phyloP scores from a whole-genome alignment of 2,329 filamentous ascomycete genomes.

The Trichocomaceae sp. region DNA sequence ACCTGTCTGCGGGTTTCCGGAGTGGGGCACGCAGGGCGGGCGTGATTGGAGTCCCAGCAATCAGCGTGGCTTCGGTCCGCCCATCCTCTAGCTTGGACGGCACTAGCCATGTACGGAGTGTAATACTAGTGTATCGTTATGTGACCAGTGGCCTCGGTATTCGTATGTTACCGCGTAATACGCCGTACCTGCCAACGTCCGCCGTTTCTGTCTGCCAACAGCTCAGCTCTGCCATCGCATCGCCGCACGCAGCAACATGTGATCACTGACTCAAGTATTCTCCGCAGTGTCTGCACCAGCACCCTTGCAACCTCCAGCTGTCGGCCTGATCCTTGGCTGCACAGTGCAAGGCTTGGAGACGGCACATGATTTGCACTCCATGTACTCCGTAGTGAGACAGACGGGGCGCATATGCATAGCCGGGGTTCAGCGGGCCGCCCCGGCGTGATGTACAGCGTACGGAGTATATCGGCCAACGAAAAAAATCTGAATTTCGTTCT shows the following conservation, averaged over 20 bases:
- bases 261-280: not conserved
- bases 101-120: too few species aligned
- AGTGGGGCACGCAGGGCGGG: not conserved
- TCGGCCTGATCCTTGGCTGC: too few species aligned
- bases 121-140: not conserved
- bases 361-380: not conserved
- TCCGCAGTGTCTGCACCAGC: not conserved
- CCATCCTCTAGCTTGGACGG: not conserved
- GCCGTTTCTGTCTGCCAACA: not conserved
- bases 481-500: too few species aligned
- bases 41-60: slow-evolving; percentile 14
- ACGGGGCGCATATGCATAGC: not conserved
- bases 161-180: not conserved
- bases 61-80: slow-evolving; percentile 14
- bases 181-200: not conserved
- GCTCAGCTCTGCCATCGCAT: not conserved
- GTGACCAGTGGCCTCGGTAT: not conserved
- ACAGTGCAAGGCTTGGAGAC: not conserved
- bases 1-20: slow-evolving; percentile 14
- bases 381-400: not conserved
- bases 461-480: not conserved
- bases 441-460: not conserved
- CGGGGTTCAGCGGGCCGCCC: not conserved
- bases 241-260: not conserved
- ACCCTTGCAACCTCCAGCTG: too few species aligned